Evolutionary conservation across 2,329 filamentous ascomycete genomes (phyloP), one percentile per base, ranked within the genome.

Genomic region (Exophiala sp.): DNA sequence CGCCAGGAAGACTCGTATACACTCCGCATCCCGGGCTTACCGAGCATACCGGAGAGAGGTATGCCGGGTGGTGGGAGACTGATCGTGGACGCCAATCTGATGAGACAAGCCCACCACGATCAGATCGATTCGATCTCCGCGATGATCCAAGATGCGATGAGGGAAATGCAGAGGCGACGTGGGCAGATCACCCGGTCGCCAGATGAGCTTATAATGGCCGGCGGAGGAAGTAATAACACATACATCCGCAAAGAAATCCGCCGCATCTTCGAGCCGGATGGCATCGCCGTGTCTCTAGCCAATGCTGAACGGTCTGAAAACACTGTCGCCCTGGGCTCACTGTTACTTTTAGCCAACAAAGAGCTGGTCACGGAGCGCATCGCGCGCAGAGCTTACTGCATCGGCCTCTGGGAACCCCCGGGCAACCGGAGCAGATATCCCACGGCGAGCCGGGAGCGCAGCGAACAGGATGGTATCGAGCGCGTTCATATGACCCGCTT

Each of bases 201-300:
- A 7, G 35, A 38, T 41, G 38, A 41, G n/a, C 3, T 41, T 8
- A 9, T 19, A 4, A 19, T 23, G 11, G 47, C 38, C 5, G 47
- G 47, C n/a, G 47, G 47, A 3, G 32, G 32, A 10, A 40, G 47
- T 19, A 30, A 30, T 18, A 45, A 37, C 21, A 13, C 7, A n/a
- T 45, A 45, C 21, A 10, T 50, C 2, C 30, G 30, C 22, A 10
- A 41, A 0, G 30, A 50, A 23, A 50, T 45, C 18, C 24, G 18
- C 5, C 7, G 19, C n/a, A 11, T n/a, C 23, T 32, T 19, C 14
- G 23, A 30, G 13, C 7, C 14, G 23, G 23, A 18, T 18, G 38
- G 9, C 34, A 29, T 46, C 10, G 14, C 34, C 11, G 44, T 46
- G n/a, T 21, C 14, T 5, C 18, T 29, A 11, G 34, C 34, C 1